Percentiles rank a stretch among this genome's conserved stretches.
These are phyloP conservation scores for Talaromyces liani DNA, from an alignment of 495 filamentous ascomycete genomes.

Conservation along the genomic window DNA sequence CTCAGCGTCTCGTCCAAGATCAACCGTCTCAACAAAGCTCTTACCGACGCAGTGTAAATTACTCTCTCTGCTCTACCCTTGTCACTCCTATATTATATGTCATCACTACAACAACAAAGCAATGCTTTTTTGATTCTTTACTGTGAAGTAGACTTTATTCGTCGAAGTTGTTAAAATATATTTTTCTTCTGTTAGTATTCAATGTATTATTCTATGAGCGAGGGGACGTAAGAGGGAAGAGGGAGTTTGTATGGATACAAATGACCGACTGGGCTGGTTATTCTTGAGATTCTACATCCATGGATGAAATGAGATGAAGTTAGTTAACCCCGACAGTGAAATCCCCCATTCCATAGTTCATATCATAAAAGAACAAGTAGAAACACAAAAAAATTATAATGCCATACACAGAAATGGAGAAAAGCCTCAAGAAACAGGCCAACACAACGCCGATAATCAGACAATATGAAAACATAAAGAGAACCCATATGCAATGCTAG, in stretches of 20 bases:
- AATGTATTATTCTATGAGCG: not conserved
- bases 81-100: conserved; percentile 15
- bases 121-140: not conserved
- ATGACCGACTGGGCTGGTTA: too few species aligned
- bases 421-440: not conserved
- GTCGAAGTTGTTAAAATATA: not conserved
- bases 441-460: not conserved
- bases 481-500: not conserved
- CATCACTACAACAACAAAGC: not conserved
- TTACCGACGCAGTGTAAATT: conserved; percentile 90
- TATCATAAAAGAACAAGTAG: not conserved
- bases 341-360: not conserved
- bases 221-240: not conserved
- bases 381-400: not conserved
- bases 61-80: too few species aligned
- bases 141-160: not conserved
- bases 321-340: too few species aligned
- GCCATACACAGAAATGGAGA: not conserved
- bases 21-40: conserved; percentile 97
- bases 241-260: too few species aligned
- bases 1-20: conserved; percentile 92
- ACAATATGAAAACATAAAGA: not conserved
- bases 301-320: too few species aligned
- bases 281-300: too few species aligned
- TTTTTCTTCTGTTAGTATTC: not conserved